Percentiles rank a stretch among this genome's conserved stretches.
Evolutionary conservation across 1,284 basidiomycete genomes (phyloP).

Genomic region (Ustilago curta): DNA sequence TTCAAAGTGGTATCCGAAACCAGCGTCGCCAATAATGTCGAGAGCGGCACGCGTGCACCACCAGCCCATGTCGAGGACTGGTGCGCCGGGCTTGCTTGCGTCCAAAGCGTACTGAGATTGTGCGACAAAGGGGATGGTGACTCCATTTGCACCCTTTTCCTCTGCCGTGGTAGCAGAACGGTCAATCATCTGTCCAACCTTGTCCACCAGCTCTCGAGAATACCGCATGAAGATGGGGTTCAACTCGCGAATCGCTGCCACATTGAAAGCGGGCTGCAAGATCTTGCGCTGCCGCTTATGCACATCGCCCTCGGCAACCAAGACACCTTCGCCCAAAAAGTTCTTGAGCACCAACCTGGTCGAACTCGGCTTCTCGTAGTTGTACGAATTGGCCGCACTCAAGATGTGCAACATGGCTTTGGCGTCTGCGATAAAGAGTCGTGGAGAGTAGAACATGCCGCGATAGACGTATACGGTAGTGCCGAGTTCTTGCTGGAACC

Average conservation of each 20-base stretch:
- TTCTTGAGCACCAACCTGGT: constrained; percentile 44
- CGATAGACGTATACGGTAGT: constrained; percentile 59
- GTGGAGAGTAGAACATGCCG: constrained; percentile 60
- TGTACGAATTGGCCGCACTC: constrained; percentile 58
- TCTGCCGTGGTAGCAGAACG: constrained; percentile 1
- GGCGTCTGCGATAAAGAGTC: constrained; percentile 60
- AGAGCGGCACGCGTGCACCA: constrained; percentile 54
- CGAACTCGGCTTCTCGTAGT: constrained; percentile 59
- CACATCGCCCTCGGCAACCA: constrained; percentile 61
- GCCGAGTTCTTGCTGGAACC: constrained; percentile 27
- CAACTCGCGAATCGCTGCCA: constrained; percentile 56
- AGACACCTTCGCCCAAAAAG: constrained; percentile 63
- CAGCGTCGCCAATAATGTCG: constrained; percentile 62
- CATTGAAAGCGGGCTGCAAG: constrained; percentile 62
- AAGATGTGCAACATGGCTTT: constrained; percentile 62
- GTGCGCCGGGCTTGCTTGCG: constrained; percentile 24
- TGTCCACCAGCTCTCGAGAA: constrained; percentile 26
- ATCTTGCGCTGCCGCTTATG: constrained; percentile 63
- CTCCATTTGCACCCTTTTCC: constrained; percentile 19
- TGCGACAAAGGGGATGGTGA: constrained; percentile 19
- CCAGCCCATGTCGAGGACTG: constrained; percentile 48
- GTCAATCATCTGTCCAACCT: constrained; percentile 49
- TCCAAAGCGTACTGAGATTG: constrained; percentile 17
- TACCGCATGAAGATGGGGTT: constrained; percentile 56
- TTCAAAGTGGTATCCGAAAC: constrained; percentile 58